These are phyloP conservation scores for Ophiostoma sp. DNA, from an alignment of 2,329 filamentous ascomycete species.

Conservation along the genomic window DNA sequence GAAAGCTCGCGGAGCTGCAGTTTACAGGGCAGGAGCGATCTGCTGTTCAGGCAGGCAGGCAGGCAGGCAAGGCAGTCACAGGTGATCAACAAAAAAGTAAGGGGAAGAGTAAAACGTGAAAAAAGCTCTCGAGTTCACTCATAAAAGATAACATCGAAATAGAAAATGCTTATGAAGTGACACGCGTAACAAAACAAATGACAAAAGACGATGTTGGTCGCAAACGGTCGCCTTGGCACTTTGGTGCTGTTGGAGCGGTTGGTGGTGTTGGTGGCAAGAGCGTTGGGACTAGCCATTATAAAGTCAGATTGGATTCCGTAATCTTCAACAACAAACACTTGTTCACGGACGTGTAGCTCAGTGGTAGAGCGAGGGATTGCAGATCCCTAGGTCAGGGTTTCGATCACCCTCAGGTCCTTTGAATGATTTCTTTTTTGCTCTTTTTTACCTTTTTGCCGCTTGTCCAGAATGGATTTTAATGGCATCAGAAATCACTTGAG, in stretches of 20 bases:
- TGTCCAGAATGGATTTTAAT: not conserved
- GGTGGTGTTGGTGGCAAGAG: not conserved
- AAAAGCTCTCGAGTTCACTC: too few relatives aligned
- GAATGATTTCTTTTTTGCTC: conserved; percentile 17
- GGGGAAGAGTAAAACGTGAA: too few relatives aligned
- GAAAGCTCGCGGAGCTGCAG: conserved; percentile 3
- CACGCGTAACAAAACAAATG: not conserved
- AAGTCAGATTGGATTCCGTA: not conserved
- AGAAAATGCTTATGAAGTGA: not conserved
- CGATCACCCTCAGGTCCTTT: conserved; percentile 27
- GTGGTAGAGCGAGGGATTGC: conserved; percentile 29
- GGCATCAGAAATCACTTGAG: not conserved
- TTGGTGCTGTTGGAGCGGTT: not conserved
- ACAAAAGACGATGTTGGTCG: not conserved
- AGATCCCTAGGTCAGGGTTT: conserved; percentile 29
- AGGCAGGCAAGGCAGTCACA: not conserved
- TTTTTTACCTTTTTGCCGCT: not conserved
- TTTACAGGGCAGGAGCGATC: conserved; percentile 5
- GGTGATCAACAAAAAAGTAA: not conserved
- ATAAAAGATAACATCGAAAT: too few relatives aligned
- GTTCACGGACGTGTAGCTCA: conserved; percentile 28
- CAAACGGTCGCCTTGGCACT: not conserved
- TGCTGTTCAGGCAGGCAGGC: not conserved
- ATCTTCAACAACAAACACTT: conserved; percentile 5
- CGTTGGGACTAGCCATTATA: not conserved